Base-by-base conservation (phyloP, 495 filamentous ascomycete genomes). In the Bathelium albidoporum region DNA sequence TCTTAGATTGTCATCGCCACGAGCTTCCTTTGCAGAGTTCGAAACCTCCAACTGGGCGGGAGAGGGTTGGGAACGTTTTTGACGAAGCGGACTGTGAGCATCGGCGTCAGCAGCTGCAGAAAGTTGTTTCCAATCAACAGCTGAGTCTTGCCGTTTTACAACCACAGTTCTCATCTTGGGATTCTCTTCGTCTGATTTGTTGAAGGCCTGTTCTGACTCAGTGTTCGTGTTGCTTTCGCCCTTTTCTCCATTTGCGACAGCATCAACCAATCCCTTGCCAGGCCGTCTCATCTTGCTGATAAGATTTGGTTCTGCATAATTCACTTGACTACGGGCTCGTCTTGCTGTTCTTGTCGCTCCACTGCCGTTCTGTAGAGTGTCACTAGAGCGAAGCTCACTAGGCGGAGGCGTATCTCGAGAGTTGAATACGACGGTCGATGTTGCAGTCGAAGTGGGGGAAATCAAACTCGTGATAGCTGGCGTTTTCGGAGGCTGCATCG, bases 231-330 rank as follows among this genome's bases (percentile, higher is more conserved):
- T 62, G 34, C 34, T 29, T n/a, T 59, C 24, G 49, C 5, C 29
- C 61, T 41, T 53, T 31, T 58, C 44, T 58, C 59, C 32, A 2
- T 34, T 22, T 24, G 49, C 55, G 3, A 77, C 65, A 5, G 75
- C 75, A 65, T 75, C 74, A 14, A 72, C 71, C 36, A 76, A 64
- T 41, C 74, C 64, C 64, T 77, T 74, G 18, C 41, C 62, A 1
- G 75, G 73, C 18, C 75, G 71, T n/a, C 75, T 68, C 72, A 77
- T 75, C 59, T 77, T 77, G 7, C 62, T 64, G 34, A 65, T 67
- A 31, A 76, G 63, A 45, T 62, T 73, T 14, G 75, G 75, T 62
- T 78, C 75, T 29, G 75, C 72, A 59, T 78, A 78, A 70, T 70
- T 77, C 39, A 77, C 75, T 43, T 69, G 66, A 2, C 68, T 59